These are phyloP conservation scores for Suaeda aralocaspica DNA, from an alignment of 148 eudicot genomes.

Conservation along the genomic window DNA sequence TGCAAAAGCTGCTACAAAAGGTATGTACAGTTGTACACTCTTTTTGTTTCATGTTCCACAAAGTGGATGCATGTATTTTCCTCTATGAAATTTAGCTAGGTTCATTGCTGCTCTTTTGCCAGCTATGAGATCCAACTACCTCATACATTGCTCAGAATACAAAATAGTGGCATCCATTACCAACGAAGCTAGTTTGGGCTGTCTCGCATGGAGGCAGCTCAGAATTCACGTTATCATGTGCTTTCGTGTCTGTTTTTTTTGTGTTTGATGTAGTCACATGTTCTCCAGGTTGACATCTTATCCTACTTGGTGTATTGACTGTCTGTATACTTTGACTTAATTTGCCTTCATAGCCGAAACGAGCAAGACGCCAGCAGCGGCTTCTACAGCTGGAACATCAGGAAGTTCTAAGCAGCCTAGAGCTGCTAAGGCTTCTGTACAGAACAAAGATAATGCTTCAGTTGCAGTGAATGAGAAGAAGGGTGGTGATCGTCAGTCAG, in stretches of 20 bases:
- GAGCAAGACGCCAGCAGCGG: slow-evolving; percentile 38
- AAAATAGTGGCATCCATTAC: neutral
- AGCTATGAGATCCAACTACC: neutral
- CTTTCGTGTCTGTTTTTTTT: neutral
- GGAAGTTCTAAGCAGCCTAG: slow-evolving; percentile 51
- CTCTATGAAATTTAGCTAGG: neutral
- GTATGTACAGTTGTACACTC: slow-evolving; percentile 23
- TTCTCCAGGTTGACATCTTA: neutral
- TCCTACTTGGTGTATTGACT: neutral
- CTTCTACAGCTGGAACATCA: slow-evolving; percentile 41
- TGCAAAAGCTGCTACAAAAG: slow-evolving; percentile 92
- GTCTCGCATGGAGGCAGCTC: neutral
- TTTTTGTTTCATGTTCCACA: neutral
- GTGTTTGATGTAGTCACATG: neutral
- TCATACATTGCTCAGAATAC: neutral
- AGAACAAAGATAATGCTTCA: slow-evolving; percentile 57
- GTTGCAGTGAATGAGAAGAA: slow-evolving; percentile 75
- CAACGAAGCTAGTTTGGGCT: neutral
- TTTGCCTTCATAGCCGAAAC: slow-evolving; percentile 46
- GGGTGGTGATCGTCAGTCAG: slow-evolving; percentile 62
- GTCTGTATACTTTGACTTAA: neutral
- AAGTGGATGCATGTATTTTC: neutral
- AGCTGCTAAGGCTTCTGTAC: slow-evolving; percentile 48
- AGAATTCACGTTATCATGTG: neutral
- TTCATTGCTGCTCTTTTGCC: too few relatives aligned